Base-by-base conservation (phyloP, 306 rosid species). In the Vigna hirtella region DNA sequence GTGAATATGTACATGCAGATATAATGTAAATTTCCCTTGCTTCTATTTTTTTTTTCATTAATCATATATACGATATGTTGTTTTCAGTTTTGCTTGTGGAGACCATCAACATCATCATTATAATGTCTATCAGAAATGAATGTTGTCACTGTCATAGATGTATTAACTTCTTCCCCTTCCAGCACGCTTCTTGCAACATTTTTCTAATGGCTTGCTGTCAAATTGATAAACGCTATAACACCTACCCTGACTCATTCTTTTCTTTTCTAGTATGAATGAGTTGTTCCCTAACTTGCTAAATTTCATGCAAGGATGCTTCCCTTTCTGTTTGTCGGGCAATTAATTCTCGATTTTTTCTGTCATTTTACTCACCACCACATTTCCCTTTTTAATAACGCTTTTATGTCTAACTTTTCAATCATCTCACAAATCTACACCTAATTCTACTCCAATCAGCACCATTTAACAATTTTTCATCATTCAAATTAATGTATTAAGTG, bases 121-220 rank as follows among this genome's bases (percentile, higher is more conserved):
- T 40, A 70, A 70, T 47, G 42, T 72, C 65, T 48, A 61, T 66
- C 16, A 34, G 47, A 65, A 26, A 72, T 53, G 76, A 65, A 62
- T 79, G 28, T 43, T 62, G 84, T 79, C 87, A 70, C 56, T 83
- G 48, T 78, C 52, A 52, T 32, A n/a, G 38, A 53, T 78, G 28
- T 48, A 36, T 62, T 62, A 62, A 32, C 70, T 52, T 70, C 64
- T 67, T 75, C 49, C 78, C 81, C 74, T 74, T 74, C 24, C 36
- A 57, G 9, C 66, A 73, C 74, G 80, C 81, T 78, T 50, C 59
- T 66, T 74, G 65, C 66, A 57, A 38, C 77, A 49, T 53, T 82
- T 72, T 66, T 72, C 66, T 30, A 26, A 58, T 51, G 57, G 40
- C 78, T 83, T 47, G 20, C 62, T 69, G 70, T 79, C 81, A 26